Evolutionary conservation across 306 rosid genomes (phyloP).

Genomic region (Mucuna pruriens): DNA sequence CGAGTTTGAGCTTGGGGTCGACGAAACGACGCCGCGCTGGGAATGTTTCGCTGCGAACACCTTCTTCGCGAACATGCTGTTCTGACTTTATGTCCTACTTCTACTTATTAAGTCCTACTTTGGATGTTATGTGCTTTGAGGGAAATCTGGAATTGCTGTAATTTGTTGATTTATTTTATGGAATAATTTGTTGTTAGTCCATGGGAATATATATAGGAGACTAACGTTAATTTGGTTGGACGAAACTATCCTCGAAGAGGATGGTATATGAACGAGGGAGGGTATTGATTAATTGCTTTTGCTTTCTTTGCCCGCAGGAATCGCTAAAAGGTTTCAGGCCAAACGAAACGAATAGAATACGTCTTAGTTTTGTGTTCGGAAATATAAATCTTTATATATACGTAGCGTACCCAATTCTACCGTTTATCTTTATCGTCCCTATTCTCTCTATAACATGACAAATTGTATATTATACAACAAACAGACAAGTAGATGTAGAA

Average conservation of each 20-base stretch:
- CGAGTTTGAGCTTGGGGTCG: background rate
- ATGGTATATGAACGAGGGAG: conserved; percentile 22
- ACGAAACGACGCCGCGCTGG: conserved; percentile 43
- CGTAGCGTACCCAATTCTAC: background rate
- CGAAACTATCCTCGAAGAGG: conserved; percentile 29
- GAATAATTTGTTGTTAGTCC: background rate
- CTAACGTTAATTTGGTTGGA: background rate
- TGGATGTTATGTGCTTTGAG: background rate
- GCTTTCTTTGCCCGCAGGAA: conserved; percentile 47
- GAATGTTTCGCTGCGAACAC: conserved; percentile 33
- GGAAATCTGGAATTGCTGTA: background rate
- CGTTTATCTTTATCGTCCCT: background rate
- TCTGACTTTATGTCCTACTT: no score
- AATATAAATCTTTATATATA: background rate
- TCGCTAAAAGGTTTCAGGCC: conserved; percentile 31
- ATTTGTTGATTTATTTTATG: background rate
- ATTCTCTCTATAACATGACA: background rate
- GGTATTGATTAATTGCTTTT: conserved; percentile 31
- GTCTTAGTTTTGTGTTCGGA: background rate
- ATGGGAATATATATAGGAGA: conserved; percentile 13
- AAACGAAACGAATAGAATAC: conserved; percentile 42
- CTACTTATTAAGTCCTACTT: background rate
- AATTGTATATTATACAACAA: background rate
- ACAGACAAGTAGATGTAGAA: background rate
- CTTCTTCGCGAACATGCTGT: conserved; percentile 41